phyloP scores from a whole-genome alignment of 1,139 yeast species.

The Kodamaea alishanica region DNA sequence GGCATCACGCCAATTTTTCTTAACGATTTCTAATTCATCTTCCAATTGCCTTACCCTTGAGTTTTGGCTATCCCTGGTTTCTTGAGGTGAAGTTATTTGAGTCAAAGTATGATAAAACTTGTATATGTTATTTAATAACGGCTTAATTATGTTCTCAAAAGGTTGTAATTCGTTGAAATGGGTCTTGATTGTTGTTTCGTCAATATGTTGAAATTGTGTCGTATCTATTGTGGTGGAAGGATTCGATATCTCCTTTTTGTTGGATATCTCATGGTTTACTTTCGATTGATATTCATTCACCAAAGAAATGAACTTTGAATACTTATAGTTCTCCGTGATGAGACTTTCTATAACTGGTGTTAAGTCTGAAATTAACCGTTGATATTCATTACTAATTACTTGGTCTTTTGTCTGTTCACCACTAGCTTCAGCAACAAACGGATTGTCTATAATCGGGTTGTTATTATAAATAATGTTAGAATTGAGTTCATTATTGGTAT shows the following conservation, averaged over 20 bases:
- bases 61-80: conserved; percentile 5
- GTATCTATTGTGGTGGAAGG: conserved; percentile 37
- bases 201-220: conserved; percentile 15
- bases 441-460: conserved; percentile 33
- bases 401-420: conserved; percentile 3
- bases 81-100: conserved; percentile 13
- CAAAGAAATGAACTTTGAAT: conserved; percentile 30
- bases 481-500: conserved; percentile 22
- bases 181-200: conserved; percentile 18
- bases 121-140: conserved; percentile 24
- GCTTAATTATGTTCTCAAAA: conserved; percentile 35
- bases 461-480: conserved; percentile 32
- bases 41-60: conserved; percentile 26
- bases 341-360: conserved; percentile 39
- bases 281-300: conserved; percentile 29
- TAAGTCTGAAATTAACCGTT: conserved; percentile 35
- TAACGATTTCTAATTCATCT: conserved; percentile 35
- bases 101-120: conserved; percentile 21
- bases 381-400: conserved; percentile 33
- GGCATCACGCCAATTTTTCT: conserved; percentile 43
- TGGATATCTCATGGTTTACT: conserved; percentile 21
- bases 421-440: conserved; percentile 10
- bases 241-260: conserved; percentile 20
- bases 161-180: conserved; percentile 35
- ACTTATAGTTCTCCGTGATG: conserved; percentile 38